These are phyloP conservation scores for Cymbopogon citratus DNA, from an alignment of 176 grass and related monocot genomes.

Conservation along the genomic window DNA sequence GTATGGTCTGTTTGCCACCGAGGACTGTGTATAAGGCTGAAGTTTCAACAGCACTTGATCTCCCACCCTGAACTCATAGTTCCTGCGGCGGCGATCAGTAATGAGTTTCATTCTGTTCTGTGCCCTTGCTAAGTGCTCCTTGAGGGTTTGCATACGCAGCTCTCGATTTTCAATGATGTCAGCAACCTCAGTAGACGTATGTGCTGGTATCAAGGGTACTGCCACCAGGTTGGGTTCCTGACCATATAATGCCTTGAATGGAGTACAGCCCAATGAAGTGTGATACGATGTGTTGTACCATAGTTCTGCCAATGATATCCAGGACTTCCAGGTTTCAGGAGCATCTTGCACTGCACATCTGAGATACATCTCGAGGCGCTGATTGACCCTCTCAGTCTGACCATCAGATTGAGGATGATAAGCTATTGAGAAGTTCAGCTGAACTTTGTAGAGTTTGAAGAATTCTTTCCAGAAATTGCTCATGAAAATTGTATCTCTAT, in stretches of 20 bases:
- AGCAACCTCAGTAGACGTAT: accelerated
- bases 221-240: not conserved
- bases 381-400: not conserved
- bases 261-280: accelerated
- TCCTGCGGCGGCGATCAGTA: accelerated
- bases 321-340: not conserved
- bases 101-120: not conserved
- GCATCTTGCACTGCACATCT: not conserved
- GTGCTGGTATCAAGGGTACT: too few species aligned
- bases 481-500: too few species aligned
- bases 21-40: not conserved
- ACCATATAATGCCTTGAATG: not conserved
- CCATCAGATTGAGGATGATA: too few species aligned
- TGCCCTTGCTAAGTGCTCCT: not conserved
- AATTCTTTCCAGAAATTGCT: too few species aligned
- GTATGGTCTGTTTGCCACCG: not conserved
- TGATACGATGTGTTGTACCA: not conserved
- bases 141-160: accelerated
- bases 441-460: too few species aligned
- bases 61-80: accelerated
- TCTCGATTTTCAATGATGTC: not conserved
- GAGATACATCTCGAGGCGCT: not conserved
- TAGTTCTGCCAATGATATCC: not conserved
- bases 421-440: too few species aligned
- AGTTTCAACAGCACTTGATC: not conserved